These are phyloP conservation scores for Auricularia sp. DNA, from an alignment of 768 basidiomycete species.

Conservation along the genomic window DNA sequence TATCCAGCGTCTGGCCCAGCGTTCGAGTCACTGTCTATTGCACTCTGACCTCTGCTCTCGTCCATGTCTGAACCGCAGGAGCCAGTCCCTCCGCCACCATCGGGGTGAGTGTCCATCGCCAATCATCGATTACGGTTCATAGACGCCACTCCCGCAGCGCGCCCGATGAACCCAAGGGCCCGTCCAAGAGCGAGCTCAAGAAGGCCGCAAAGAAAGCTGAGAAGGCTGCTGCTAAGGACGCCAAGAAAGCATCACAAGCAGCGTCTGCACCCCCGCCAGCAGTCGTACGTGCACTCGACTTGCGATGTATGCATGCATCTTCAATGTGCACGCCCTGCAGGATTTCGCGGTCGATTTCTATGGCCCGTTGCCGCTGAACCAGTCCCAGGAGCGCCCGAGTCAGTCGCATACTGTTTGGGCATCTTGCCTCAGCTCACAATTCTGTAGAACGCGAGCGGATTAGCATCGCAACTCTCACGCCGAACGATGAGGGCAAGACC, in stretches of 20 bases:
- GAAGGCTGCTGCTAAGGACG: constrained; percentile 80
- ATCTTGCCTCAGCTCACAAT: constrained; percentile 21
- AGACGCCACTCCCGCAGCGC: background rate
- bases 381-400: constrained; percentile 67
- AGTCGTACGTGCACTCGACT: constrained; percentile 31
- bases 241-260: constrained; percentile 65
- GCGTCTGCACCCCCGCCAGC: constrained; percentile 47
- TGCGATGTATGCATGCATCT: background rate
- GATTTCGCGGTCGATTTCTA: constrained; percentile 74
- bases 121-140: background rate
- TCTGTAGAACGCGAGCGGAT: constrained; percentile 39
- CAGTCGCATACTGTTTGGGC: constrained; percentile 7
- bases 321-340: constrained; percentile 27
- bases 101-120: background rate
- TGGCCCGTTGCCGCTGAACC: constrained; percentile 80
- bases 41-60: background rate
- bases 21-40: background rate
- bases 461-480: constrained; percentile 54
- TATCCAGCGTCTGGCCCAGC: background rate
- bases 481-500: constrained; percentile 53
- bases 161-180: constrained; percentile 33
- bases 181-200: constrained; percentile 83
- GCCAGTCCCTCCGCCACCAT: background rate
- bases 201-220: constrained; percentile 84
- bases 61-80: background rate